phyloP scores from a whole-genome alignment of 2,329 filamentous ascomycete species.

The Xylariaceae sp. region DNA sequence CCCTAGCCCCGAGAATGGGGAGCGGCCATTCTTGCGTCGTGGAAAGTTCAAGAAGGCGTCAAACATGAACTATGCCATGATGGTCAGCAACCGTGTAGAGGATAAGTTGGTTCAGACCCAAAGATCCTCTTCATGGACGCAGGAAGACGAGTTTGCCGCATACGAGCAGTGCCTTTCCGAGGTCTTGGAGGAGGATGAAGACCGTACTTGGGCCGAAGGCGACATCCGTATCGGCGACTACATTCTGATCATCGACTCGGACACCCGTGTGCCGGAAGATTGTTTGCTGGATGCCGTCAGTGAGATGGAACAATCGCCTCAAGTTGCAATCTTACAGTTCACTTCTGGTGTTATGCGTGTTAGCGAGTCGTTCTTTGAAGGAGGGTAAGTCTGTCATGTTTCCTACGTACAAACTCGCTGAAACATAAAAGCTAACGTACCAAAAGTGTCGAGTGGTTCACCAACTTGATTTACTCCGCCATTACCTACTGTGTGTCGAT shows the following conservation, averaged over 20 bases:
- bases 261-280: slow-evolving; percentile 78
- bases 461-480: slow-evolving; percentile 76
- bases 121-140: slow-evolving; percentile 68
- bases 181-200: slow-evolving; percentile 67
- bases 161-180: slow-evolving; percentile 71
- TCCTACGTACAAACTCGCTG: background rate
- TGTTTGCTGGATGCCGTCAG: slow-evolving; percentile 81
- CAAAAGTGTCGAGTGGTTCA: slow-evolving; percentile 72
- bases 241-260: slow-evolving; percentile 79
- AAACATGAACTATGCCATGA: slow-evolving; percentile 75
- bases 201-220: slow-evolving; percentile 80
- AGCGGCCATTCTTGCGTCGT: slow-evolving; percentile 60
- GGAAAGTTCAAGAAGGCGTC: slow-evolving; percentile 76
- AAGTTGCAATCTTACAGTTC: slow-evolving; percentile 81
- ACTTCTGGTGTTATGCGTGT: slow-evolving; percentile 82
- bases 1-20: slow-evolving; percentile 56
- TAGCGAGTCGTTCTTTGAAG: slow-evolving; percentile 75
- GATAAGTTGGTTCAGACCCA: slow-evolving; percentile 67
- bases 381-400: slow-evolving; percentile 38
- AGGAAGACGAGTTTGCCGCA: slow-evolving; percentile 70
- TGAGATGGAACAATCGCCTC: slow-evolving; percentile 80
- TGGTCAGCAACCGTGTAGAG: slow-evolving; percentile 73
- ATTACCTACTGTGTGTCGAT: slow-evolving; percentile 80
- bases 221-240: slow-evolving; percentile 88
- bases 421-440: slow-evolving; percentile 14